phyloP scores from a whole-genome alignment of 2,329 filamentous ascomycete genomes.

The Aureobasidium mangrovei region DNA sequence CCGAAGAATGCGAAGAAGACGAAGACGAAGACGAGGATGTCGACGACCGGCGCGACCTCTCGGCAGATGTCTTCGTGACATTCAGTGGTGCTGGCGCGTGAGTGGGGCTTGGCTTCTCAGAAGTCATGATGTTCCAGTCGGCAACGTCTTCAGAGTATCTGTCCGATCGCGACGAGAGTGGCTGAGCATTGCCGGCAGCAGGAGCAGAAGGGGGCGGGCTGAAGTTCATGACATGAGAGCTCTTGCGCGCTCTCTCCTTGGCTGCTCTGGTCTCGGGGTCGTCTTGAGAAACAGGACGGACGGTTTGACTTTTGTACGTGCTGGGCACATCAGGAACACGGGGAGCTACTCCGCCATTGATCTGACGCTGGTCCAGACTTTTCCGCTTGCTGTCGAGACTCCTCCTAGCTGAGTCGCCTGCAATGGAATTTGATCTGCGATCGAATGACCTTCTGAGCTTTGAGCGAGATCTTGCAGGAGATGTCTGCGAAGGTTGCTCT shows the following conservation, averaged over 20 bases:
- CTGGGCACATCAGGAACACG: slow-evolving; percentile 1
- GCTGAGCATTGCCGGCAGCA: not conserved
- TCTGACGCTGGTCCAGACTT: slow-evolving; percentile 8
- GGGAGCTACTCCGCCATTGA: slow-evolving; percentile 5
- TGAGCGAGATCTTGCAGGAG: slow-evolving; percentile 8
- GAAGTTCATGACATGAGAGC: slow-evolving; percentile 13
- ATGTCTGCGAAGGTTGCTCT: slow-evolving; percentile 4
- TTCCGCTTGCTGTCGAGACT: slow-evolving; percentile 8
- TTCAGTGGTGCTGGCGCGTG: slow-evolving; percentile 15
- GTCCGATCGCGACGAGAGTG: slow-evolving; percentile 9
- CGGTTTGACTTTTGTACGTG: not conserved
- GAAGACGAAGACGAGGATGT: not conserved
- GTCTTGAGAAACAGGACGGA: not conserved
- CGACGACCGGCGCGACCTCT: not conserved
- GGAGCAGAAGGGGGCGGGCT: not conserved
- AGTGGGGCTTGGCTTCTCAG: slow-evolving; percentile 14
- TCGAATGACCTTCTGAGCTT: slow-evolving; percentile 3
- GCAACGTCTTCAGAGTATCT: slow-evolving; percentile 54
- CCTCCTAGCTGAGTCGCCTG: not conserved
- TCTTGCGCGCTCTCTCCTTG: slow-evolving; percentile 8
- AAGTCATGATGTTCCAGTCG: slow-evolving; percentile 45
- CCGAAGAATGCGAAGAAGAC: not conserved
- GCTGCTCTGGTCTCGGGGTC: not conserved
- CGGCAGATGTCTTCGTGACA: slow-evolving; percentile 4
- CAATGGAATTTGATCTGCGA: not conserved